Base-by-base conservation (phyloP, 768 basidiomycete species). In the Tricholoma sp. region DNA sequence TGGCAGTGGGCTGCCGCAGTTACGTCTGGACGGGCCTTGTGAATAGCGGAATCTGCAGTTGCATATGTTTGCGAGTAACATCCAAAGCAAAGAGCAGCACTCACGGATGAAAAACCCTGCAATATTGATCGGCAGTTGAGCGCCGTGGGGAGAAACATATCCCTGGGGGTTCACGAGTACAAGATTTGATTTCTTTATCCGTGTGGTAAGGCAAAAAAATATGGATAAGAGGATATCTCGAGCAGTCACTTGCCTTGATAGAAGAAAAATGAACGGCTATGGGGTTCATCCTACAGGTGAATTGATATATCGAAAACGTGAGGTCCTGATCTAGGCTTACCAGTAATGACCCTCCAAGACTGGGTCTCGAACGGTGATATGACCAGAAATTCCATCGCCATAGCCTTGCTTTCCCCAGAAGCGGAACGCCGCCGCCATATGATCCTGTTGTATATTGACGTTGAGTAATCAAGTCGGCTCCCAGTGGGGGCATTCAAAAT, bases 351-450 rank as follows among this genome's bases (percentile, higher is more conserved):
- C 67, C 41, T 65, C 61, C 29, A 66, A 44, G 20, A 68, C 66
- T 2, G 68, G 63, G 37, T 66, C 74, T 33, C 78, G 73, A 33
- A 79, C 75, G 24, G 80, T 80, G 58, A 81, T 80, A 59, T 81
- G 79, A 1, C 80, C 80, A 13, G 79, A 75, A 29, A 76, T 68
- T 33, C 78, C 80, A 58, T 80, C 77, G 47, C 74, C 75, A 57
- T 74, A 80, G 17, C 78, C 79, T 28, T 73, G 62, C 51, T 76
- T 71, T 2, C 72, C 71, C 67, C 67, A 68, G 59, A 63, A 68
- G 0, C 64, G 64, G 50, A 68, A 65, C 2, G 61, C 65, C 4
- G 64, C 67, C 44, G 65, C 67, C 63, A 68, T 56, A 52, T 68
- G 65, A 49, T 53, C 65, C 66, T 67, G 31, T 3, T 13, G 12